Evolutionary conservation across 345 rosid genomes (phyloP), one percentile per base, ranked within the genome.

Genomic region (Toxicodendron radicans): DNA sequence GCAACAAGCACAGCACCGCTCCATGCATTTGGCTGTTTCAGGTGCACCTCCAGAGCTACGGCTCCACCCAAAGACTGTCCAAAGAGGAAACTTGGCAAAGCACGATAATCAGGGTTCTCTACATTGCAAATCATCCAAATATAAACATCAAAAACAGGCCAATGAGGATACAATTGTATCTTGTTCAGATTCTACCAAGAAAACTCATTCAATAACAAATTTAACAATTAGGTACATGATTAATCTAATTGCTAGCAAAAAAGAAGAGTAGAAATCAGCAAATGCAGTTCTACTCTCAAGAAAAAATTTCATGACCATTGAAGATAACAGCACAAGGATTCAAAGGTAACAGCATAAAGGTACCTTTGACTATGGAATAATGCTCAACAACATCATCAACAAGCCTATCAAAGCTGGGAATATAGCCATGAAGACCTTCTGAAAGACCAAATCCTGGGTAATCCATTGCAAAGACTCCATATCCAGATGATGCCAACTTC

Each of bases 31-130:
- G 97, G 97, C 74, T 95, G 97, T 75, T 91, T 93, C 58, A 91
- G 76, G 79, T 92, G 98, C 79, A 92, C 78, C 86, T 93, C 91
- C 81, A 96, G 85, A 35, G 91, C 90, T 48, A 96, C 95, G 1
- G 98, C 99, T 82, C 99, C 99, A 64, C 99, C 99, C 95, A 96
- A 79, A 21, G 99, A 95, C 81, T 95, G 76, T 11, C 98, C 99
- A 81, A 90, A 91, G 67, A 95, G 92, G 84, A 89, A 93, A 74
- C 97, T 89, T 8, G 97, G 94, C 32, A 93, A 85, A 64, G 64
- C 63, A 68, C 62, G 23, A 73, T 83, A 83, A 46, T 86, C 86
- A 0, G 92, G 92, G 69, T 85, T 84, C 73, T 77, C 98, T 93
- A 85, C 82, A 54, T 80, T 78, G 32, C 66, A 76, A 75, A 76